These are phyloP conservation scores for Penicillium canescens DNA, from an alignment of 495 filamentous ascomycete genomes.

Conservation along the genomic window DNA sequence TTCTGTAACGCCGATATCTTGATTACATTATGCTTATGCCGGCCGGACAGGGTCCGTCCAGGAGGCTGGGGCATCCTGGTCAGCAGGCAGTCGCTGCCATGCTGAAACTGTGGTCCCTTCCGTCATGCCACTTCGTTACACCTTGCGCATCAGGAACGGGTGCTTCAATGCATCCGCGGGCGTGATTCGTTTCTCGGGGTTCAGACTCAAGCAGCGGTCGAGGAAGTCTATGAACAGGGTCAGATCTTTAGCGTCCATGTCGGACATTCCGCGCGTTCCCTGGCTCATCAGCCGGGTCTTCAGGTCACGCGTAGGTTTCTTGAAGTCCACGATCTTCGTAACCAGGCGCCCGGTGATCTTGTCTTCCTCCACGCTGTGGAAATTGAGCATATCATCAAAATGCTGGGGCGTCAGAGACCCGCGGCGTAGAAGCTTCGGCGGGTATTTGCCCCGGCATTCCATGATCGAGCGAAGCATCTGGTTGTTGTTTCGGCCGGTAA, in stretches of 20 bases:
- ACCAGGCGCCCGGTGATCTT: slow-evolving; percentile 79
- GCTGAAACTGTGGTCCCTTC: neutral
- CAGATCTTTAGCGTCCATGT: slow-evolving; percentile 76
- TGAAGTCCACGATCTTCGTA: slow-evolving; percentile 67
- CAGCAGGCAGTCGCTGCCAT: neutral
- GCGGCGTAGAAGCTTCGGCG: slow-evolving; percentile 78
- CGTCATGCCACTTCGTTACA: slow-evolving; percentile 1
- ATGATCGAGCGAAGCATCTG: slow-evolving; percentile 95
- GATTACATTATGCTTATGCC: too few species aligned
- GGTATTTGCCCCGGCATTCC: slow-evolving; percentile 93
- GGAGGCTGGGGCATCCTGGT: neutral
- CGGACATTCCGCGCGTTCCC: slow-evolving; percentile 66
- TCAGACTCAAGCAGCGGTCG: slow-evolving; percentile 82
- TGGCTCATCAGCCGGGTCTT: slow-evolving; percentile 73
- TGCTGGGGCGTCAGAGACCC: slow-evolving; percentile 71
- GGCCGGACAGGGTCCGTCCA: too few species aligned
- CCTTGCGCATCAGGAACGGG: slow-evolving; percentile 64
- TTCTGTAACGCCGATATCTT: too few species aligned
- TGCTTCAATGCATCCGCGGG: slow-evolving; percentile 85
- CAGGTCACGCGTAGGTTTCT: slow-evolving; percentile 81
- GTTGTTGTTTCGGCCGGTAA: slow-evolving; percentile 93
- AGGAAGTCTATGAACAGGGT: slow-evolving; percentile 81
- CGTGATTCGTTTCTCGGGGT: slow-evolving; percentile 90
- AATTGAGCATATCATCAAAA: slow-evolving; percentile 86
- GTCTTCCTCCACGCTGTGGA: slow-evolving; percentile 83